phyloP scores from a whole-genome alignment of 1,139 yeast genomes.

The Blastobotrys elegans region DNA sequence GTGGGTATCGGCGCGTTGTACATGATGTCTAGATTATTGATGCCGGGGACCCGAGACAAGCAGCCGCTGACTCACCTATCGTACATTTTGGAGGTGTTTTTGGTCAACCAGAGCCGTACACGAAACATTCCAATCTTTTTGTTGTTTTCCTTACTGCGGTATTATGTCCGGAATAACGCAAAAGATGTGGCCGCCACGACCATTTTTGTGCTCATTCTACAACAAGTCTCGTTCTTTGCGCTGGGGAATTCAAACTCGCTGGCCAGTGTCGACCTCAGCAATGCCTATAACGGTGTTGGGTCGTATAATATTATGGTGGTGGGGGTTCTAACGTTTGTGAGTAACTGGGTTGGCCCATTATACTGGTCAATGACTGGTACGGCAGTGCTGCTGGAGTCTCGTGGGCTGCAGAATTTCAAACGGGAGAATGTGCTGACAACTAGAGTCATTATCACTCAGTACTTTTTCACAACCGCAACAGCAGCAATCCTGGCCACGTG shows the following conservation, averaged over 20 bases:
- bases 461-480: conserved; percentile 59
- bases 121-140: conserved; percentile 68
- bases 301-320: conserved; percentile 67
- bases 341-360: conserved; percentile 82
- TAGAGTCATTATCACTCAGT: conserved; percentile 31
- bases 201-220: conserved; percentile 41
- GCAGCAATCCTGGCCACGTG: conserved; percentile 63
- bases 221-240: conserved; percentile 76
- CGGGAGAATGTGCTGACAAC: conserved; percentile 29
- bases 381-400: conserved; percentile 41
- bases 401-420: conserved; percentile 16
- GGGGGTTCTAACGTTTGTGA: conserved; percentile 70
- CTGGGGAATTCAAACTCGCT: conserved; percentile 89
- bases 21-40: conserved; percentile 23
- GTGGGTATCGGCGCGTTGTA: conserved; percentile 27
- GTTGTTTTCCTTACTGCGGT: conserved; percentile 39
- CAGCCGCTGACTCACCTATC: conserved; percentile 41
- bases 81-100: conserved; percentile 46
- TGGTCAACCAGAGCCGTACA: conserved; percentile 66
- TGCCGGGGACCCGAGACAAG: conserved; percentile 14
- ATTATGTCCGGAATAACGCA: conserved; percentile 20
- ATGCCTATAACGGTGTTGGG: conserved; percentile 83
- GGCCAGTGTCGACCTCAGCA: conserved; percentile 83
- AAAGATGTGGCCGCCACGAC: conserved; percentile 24
- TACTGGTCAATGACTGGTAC: conserved; percentile 69